Evolutionary conservation across 192 early-diverging fungal genomes (phyloP).

Genomic region (Coemansia guatemalensis): DNA sequence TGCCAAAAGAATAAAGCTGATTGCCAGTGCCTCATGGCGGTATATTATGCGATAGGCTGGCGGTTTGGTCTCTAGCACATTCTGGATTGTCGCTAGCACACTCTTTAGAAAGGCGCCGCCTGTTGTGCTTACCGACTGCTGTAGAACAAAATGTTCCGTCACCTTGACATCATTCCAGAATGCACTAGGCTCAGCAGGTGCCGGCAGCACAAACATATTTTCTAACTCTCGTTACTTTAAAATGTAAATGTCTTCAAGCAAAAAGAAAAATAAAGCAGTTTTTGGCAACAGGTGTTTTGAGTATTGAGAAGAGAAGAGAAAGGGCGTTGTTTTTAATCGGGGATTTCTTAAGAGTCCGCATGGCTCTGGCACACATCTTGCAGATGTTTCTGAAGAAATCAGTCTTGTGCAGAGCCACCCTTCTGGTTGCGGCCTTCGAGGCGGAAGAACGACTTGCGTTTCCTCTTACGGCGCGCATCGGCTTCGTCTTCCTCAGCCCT

Average conservation of each 20-base stretch:
- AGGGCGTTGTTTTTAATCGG: too few species aligned
- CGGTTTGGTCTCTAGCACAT: constrained; percentile 93
- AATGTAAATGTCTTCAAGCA: constrained; percentile 1
- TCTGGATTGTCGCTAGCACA: constrained; percentile 89
- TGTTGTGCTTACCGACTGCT: constrained; percentile 63
- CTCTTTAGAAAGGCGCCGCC: constrained; percentile 61
- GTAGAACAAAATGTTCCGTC: constrained; percentile 67
- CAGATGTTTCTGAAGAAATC: constrained; percentile 2
- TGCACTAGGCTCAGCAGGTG: constrained; percentile 55
- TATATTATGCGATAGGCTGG: constrained; percentile 88
- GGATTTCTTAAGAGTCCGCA: not conserved
- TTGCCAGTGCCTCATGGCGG: constrained; percentile 56
- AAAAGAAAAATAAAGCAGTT: constrained; percentile 1
- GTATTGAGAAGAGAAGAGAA: not conserved
- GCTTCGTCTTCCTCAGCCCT: constrained; percentile 49
- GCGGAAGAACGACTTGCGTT: constrained; percentile 70
- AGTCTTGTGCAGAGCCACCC: not conserved
- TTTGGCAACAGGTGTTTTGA: too few species aligned
- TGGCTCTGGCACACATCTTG: not conserved
- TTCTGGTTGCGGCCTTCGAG: constrained; percentile 58
- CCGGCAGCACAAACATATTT: constrained; percentile 55
- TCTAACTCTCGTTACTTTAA: not conserved
- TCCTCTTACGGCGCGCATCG: constrained; percentile 64
- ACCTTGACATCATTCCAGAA: constrained; percentile 69
- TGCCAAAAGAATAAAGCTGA: constrained; percentile 76